phyloP scores from a whole-genome alignment of 176 grass and related monocot species.

The Hordeum marinum region DNA sequence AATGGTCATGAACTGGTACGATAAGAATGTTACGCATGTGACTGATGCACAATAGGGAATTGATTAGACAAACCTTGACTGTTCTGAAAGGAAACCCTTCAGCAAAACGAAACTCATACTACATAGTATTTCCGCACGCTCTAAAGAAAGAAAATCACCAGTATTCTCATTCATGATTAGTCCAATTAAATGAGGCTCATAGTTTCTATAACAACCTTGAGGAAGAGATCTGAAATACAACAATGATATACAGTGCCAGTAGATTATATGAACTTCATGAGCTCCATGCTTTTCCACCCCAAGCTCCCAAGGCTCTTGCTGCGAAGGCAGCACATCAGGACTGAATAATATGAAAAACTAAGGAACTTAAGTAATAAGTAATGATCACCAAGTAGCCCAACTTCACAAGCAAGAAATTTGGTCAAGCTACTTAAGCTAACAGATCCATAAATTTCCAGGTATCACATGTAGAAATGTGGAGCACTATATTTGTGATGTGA shows the following conservation, averaged over 20 bases:
- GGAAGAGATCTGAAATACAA: slow-evolving; percentile 56
- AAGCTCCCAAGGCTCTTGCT: slow-evolving; percentile 54
- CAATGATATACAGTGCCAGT: slow-evolving; percentile 60
- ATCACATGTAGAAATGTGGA: neutral
- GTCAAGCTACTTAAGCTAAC: slow-evolving; percentile 2
- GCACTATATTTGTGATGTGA: neutral
- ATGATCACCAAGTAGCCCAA: neutral
- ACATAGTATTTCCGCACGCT: slow-evolving; percentile 67
- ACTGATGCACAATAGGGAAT: neutral
- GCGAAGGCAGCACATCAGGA: slow-evolving; percentile 28
- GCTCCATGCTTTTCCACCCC: slow-evolving; percentile 30
- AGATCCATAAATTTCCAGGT: neutral
- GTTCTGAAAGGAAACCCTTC: slow-evolving; percentile 52
- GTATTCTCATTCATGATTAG: slow-evolving; percentile 42
- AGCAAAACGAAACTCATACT: slow-evolving; percentile 66
- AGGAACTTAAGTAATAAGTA: neutral
- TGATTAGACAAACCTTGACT: slow-evolving; percentile 49
- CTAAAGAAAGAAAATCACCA: slow-evolving; percentile 44
- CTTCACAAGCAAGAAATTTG: neutral
- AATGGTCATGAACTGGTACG: neutral
- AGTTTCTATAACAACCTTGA: slow-evolving; percentile 36
- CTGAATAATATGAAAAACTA: neutral
- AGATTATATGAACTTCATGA: slow-evolving; percentile 71
- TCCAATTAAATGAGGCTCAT: slow-evolving; percentile 37
- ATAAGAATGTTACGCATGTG: neutral